These are phyloP conservation scores for Aspergillus fijiensis DNA, from an alignment of 2,329 filamentous ascomycete genomes.

Conservation along the genomic window DNA sequence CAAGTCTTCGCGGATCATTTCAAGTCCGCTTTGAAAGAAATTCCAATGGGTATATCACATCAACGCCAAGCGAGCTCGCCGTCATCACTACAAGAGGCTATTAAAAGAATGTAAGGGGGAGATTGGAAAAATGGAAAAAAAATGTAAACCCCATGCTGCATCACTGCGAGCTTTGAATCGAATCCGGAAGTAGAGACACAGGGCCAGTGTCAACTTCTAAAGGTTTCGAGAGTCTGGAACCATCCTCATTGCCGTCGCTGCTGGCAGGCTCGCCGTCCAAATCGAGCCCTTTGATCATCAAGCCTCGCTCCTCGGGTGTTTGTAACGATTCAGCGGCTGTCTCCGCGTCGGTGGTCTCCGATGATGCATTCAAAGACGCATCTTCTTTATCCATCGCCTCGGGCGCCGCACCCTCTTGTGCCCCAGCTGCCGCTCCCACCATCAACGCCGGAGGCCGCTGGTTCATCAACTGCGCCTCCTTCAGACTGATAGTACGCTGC, in stretches of 20 bases:
- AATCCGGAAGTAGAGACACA: conserved; percentile 29
- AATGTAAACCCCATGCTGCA: not conserved
- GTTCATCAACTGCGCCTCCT: conserved; percentile 82
- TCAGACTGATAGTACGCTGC: conserved; percentile 90
- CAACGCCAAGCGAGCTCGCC: conserved; percentile 31
- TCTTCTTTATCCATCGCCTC: not conserved
- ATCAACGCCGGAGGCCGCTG: conserved; percentile 88
- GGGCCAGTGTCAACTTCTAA: conserved; percentile 28
- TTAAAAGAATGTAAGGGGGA: conserved; percentile 5
- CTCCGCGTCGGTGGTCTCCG: conserved; percentile 12
- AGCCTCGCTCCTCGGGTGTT: conserved; percentile 28
- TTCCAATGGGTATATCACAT: conserved; percentile 43
- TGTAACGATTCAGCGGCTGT: conserved; percentile 22
- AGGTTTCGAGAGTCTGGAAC: conserved; percentile 19
- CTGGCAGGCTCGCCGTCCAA: conserved; percentile 28
- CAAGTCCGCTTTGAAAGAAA: conserved; percentile 15
- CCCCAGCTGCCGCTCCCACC: conserved; percentile 47
- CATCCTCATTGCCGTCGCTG: conserved; percentile 12
- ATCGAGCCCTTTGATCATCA: conserved; percentile 37
- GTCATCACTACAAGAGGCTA: conserved; percentile 5
- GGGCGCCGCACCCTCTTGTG: not conserved
- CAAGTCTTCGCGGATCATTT: not conserved
- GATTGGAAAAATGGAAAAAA: conserved; percentile 4
- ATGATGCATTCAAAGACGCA: not conserved
- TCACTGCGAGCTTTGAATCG: conserved; percentile 26